Evolutionary conservation across 768 basidiomycete species (phyloP), one percentile per base, ranked within the genome.

Genomic region (Russula emetica): DNA sequence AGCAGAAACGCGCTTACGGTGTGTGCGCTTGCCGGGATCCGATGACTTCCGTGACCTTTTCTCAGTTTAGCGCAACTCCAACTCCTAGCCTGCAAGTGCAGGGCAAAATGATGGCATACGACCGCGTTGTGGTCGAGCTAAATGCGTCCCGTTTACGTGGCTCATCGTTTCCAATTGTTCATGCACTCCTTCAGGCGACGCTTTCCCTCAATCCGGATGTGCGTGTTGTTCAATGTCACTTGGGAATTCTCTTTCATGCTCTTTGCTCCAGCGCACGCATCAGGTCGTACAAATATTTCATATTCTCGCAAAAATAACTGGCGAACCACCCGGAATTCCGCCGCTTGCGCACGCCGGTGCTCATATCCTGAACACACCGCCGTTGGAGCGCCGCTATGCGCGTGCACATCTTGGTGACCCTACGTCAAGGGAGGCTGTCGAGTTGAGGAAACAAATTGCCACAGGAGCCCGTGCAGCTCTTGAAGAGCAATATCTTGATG

Each of bases 31-130:
- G 50, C 54, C 60, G 28, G 42, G 14, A 34, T 45, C 42, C n/a
- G 30, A 18, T 47, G 55, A 47, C 56, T 61, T 53, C 63, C 47
- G 30, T 58, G 13, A 64, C 56, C n/a, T 49, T 47, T 49, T 60
- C 62, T 20, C 55, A 81, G 77, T 72, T 80, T 50, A 77, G 77
- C 60, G 75, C 78, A 1, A 77, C 80, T 1, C 85, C 87, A 1
- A 84, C 80, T 63, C 75, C 87, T 24, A 84, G 81, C 16, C 73
- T 90, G 45, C 89, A 92, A 71, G 90, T 90, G 87, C 94, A 95
- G 74, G 85, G 82, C 75, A 92, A 91, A 76, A 94, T 98, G 94
- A 92, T 98, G 89, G 87, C 85, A 14, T 99, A 98, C 73, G 91
- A 95, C 77, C 84, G 85, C 54, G 86, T 90, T 36, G 78, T 98